These are phyloP conservation scores for Tilletia setariae DNA, from an alignment of 1,284 basidiomycete genomes.

Conservation along the genomic window DNA sequence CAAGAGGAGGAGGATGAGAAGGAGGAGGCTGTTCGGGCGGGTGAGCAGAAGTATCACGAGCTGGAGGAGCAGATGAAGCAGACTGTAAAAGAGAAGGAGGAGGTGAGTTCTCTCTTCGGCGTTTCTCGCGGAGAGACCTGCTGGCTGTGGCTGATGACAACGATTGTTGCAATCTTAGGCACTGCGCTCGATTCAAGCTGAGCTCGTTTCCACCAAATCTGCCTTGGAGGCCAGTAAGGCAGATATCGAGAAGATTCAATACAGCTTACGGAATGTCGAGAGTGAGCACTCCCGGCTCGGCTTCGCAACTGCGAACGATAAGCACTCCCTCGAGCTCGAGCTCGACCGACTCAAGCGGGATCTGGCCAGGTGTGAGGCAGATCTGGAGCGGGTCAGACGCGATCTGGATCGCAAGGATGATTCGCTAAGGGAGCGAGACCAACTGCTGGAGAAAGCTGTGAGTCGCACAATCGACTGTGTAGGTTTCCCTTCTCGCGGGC, in stretches of 20 bases:
- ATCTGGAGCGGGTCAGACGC: constrained; percentile 69
- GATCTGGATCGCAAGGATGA: constrained; percentile 71
- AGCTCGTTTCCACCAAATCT: constrained; percentile 37
- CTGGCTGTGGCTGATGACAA: too few relatives aligned
- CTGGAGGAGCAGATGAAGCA: constrained; percentile 37
- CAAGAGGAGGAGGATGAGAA: constrained; percentile 56
- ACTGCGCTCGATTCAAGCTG: constrained; percentile 37
- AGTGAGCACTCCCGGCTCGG: constrained; percentile 66
- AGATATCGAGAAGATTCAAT: constrained; percentile 61
- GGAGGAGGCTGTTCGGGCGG: constrained; percentile 54
- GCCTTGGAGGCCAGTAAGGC: constrained; percentile 34
- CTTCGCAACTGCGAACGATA: constrained; percentile 74
- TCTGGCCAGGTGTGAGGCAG: constrained; percentile 73
- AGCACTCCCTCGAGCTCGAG: constrained; percentile 84
- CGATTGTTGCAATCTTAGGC: too few relatives aligned
- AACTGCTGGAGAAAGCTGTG: constrained; percentile 67
- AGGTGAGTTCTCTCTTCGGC: constrained; percentile 14
- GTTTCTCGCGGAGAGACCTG: too few relatives aligned
- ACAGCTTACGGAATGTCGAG: constrained; percentile 65
- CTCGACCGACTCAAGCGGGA: constrained; percentile 83
- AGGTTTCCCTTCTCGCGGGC: constrained; percentile 5
- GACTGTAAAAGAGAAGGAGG: constrained; percentile 43
- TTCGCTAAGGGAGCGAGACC: constrained; percentile 67
- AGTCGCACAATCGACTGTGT: constrained; percentile 31
- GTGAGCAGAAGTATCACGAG: constrained; percentile 54